These are phyloP conservation scores for Mortierella sp. DNA, from an alignment of 371 early-diverging fungal genomes.

Conservation along the genomic window DNA sequence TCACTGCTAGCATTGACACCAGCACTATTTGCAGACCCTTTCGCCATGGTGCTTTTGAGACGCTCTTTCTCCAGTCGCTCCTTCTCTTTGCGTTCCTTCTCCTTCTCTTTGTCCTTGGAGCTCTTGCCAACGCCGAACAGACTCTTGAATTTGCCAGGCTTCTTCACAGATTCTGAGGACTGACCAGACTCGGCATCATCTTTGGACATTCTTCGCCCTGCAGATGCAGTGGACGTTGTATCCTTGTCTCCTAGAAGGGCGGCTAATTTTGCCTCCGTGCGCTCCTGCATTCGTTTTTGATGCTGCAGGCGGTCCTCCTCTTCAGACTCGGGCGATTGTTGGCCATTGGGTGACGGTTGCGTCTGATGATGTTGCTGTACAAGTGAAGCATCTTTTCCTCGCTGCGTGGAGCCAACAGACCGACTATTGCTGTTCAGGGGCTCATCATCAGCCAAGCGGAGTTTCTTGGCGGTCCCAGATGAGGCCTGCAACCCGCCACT, in stretches of 20 bases:
- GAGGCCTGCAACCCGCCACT: slow-evolving; percentile 1
- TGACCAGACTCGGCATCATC: slow-evolving; percentile 5
- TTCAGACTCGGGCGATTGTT: slow-evolving; percentile 15
- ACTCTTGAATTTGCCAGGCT: slow-evolving; percentile 45
- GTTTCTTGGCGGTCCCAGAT: slow-evolving; percentile 26
- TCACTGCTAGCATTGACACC: slow-evolving; percentile 1
- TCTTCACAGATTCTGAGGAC: slow-evolving; percentile 25
- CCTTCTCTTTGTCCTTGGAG: slow-evolving; percentile 55
- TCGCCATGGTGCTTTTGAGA: slow-evolving; percentile 10
- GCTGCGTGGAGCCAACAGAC: background rate
- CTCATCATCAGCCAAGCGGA: slow-evolving; percentile 19
- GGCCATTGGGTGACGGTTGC: background rate
- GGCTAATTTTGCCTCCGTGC: slow-evolving; percentile 35
- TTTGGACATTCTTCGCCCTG: background rate
- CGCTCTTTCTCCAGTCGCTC: slow-evolving; percentile 35
- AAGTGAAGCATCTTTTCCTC: background rate
- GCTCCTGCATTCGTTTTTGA: slow-evolving; percentile 27
- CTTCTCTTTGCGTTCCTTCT: slow-evolving; percentile 43
- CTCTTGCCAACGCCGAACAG: slow-evolving; percentile 45
- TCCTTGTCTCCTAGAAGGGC: slow-evolving; percentile 33
- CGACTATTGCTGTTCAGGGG: slow-evolving; percentile 1
- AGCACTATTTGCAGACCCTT: slow-evolving; percentile 6
- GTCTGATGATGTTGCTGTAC: background rate
- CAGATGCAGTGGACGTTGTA: background rate
- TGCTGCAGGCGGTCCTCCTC: slow-evolving; percentile 28